Evolutionary conservation across 345 rosid species (phyloP).

Genomic region (Pugionium dolabratum): DNA sequence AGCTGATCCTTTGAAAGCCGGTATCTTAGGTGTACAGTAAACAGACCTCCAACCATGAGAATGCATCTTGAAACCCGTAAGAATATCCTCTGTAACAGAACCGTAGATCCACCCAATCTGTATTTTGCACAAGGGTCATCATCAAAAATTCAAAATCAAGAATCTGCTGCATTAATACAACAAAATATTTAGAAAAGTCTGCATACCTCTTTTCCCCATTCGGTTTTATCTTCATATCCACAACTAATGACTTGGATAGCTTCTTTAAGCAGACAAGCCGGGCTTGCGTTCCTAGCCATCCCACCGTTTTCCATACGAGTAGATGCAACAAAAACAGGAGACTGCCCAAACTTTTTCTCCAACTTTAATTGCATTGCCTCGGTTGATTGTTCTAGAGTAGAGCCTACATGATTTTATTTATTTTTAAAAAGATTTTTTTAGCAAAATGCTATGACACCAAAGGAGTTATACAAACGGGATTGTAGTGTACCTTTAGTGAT

Average conservation of each 20-base stretch:
- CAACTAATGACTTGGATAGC: slow-evolving; percentile 99
- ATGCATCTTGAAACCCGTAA: slow-evolving; percentile 98
- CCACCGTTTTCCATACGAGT: slow-evolving; percentile 76
- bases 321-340: slow-evolving; percentile 92
- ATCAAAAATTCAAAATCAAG: slow-evolving; percentile 28
- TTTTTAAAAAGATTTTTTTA: not conserved
- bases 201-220: slow-evolving; percentile 99
- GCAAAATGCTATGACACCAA: slow-evolving; percentile 40
- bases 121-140: slow-evolving; percentile 8
- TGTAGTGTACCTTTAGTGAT: slow-evolving; percentile 33
- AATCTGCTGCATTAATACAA: slow-evolving; percentile 3
- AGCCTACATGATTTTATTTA: slow-evolving; percentile 35
- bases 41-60: slow-evolving; percentile 99
- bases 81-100: slow-evolving; percentile 54
- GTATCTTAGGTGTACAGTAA: slow-evolving; percentile 81
- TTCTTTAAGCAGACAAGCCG: slow-evolving; percentile 84
- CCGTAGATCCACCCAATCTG: slow-evolving; percentile 98
- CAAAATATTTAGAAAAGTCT: not conserved
- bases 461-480: not conserved
- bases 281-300: slow-evolving; percentile 66
- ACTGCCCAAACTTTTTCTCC: slow-evolving; percentile 97
- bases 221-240: slow-evolving; percentile 98
- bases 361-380: slow-evolving; percentile 65
- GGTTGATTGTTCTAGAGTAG: slow-evolving; percentile 52
- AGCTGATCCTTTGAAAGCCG: slow-evolving; percentile 80